These are phyloP conservation scores for Cyberlindnera amylophila DNA, from an alignment of 805 yeast genomes.

Conservation along the genomic window DNA sequence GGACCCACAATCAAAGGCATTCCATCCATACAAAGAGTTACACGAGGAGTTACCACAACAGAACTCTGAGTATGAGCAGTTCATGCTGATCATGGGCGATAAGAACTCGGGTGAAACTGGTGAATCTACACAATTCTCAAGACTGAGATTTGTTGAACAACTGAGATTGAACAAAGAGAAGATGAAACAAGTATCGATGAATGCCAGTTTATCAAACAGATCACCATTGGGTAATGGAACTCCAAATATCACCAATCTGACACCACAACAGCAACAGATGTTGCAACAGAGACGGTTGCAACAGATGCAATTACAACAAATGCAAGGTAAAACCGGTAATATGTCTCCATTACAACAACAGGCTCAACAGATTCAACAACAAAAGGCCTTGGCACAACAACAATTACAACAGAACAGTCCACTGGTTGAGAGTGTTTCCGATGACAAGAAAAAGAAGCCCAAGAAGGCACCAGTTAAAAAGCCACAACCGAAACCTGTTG, in stretches of 20 bases:
- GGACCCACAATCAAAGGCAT: slow-evolving; percentile 35
- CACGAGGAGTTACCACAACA: slow-evolving; percentile 73
- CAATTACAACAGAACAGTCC: slow-evolving; percentile 23
- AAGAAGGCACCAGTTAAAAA: slow-evolving; percentile 15
- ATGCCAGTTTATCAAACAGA: slow-evolving; percentile 24
- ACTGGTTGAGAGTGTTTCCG: slow-evolving; percentile 9
- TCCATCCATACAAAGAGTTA: slow-evolving; percentile 43
- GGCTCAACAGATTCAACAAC: slow-evolving; percentile 23
- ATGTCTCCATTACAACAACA: slow-evolving; percentile 22
- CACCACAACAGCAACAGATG: slow-evolving; percentile 29
- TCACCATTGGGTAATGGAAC: slow-evolving; percentile 14
- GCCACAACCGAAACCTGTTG: slow-evolving; percentile 17
- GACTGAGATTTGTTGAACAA: slow-evolving; percentile 85
- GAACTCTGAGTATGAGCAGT: slow-evolving; percentile 81
- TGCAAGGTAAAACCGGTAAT: slow-evolving; percentile 28
- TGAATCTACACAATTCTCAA: slow-evolving; percentile 64
- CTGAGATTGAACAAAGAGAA: slow-evolving; percentile 66
- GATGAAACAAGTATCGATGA: slow-evolving; percentile 40
- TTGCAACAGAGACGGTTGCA: slow-evolving; percentile 30
- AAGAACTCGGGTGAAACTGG: slow-evolving; percentile 32
- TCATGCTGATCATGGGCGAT: slow-evolving; percentile 71
- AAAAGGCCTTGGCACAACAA: slow-evolving; percentile 27
- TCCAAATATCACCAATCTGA: slow-evolving; percentile 14
- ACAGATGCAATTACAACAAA: slow-evolving; percentile 27
- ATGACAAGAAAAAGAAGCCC: slow-evolving; percentile 19